phyloP scores from a whole-genome alignment of 1,284 basidiomycete genomes.

The Cryptococcus maquisensis region DNA sequence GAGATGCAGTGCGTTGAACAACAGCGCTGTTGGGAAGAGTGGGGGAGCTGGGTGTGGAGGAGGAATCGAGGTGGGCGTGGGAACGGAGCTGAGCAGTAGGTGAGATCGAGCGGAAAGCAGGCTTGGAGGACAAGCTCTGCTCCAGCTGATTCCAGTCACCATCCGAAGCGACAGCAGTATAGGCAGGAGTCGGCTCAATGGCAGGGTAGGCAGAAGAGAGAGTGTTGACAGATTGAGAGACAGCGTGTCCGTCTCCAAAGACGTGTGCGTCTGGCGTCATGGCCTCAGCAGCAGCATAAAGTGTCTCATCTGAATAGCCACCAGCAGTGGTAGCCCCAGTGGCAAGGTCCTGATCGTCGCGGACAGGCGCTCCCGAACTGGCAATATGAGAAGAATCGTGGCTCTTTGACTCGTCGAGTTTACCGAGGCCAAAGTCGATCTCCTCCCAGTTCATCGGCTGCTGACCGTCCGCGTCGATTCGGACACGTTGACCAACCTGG shows the following conservation, averaged over 20 bases:
- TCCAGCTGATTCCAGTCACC: conserved; percentile 39
- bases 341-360: conserved; percentile 1
- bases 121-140: conserved; percentile 27
- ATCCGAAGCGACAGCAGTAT: conserved; percentile 5
- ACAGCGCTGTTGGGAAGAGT: not conserved
- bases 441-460: conserved; percentile 34
- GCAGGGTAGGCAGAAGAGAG: conserved; percentile 21
- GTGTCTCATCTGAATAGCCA: not conserved
- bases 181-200: conserved; percentile 15
- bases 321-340: conserved; percentile 4
- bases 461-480: conserved; percentile 2
- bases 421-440: conserved; percentile 49
- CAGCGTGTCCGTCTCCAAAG: not conserved
- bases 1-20: not conserved
- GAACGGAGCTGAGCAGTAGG: conserved; percentile 37
- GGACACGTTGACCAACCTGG: conserved; percentile 12
- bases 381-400: conserved; percentile 2
- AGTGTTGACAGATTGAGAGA: conserved; percentile 17
- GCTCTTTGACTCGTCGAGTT: conserved; percentile 36
- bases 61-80: conserved; percentile 20
- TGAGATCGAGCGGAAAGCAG: conserved; percentile 43
- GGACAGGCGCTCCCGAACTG: not conserved
- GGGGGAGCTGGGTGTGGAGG: not conserved
- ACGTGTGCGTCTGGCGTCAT: not conserved
- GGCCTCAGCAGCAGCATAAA: not conserved